phyloP scores from a whole-genome alignment of 2,329 filamentous ascomycete species.

The Alternaria burnsii region DNA sequence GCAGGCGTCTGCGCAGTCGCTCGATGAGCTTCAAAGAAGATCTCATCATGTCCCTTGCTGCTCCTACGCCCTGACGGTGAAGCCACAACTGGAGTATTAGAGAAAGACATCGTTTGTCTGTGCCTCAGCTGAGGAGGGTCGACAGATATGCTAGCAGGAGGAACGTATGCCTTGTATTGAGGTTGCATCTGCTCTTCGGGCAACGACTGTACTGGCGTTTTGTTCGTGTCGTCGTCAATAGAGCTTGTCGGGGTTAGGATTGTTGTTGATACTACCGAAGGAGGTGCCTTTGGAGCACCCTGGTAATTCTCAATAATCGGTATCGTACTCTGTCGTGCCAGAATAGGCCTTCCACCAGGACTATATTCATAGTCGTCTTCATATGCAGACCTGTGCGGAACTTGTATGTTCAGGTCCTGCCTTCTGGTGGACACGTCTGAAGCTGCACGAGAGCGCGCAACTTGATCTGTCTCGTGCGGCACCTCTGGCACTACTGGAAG shows the following conservation, averaged over 20 bases:
- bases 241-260: constrained; percentile 50
- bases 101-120: constrained; percentile 36
- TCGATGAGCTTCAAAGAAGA: constrained; percentile 43
- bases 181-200: constrained; percentile 34
- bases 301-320: constrained; percentile 22
- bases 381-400: constrained; percentile 17
- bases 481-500: constrained; percentile 10
- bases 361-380: constrained; percentile 56
- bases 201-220: constrained; percentile 43
- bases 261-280: constrained; percentile 39
- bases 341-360: constrained; percentile 62
- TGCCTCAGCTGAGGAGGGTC: constrained; percentile 26
- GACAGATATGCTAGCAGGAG: constrained; percentile 23
- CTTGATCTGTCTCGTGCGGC: constrained; percentile 9
- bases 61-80: constrained; percentile 19
- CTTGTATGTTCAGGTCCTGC: constrained; percentile 30
- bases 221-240: constrained; percentile 41
- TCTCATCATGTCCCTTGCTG: constrained; percentile 42
- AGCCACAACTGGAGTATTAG: constrained; percentile 16
- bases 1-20: constrained; percentile 19
- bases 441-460: constrained; percentile 1
- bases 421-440: constrained; percentile 18
- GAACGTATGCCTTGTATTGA: constrained; percentile 48
- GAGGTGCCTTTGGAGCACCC: constrained; percentile 23
- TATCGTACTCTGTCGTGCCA: constrained; percentile 37